Evolutionary conservation across 331 rosid genomes (phyloP).

Genomic region (Cydonia oblonga): DNA sequence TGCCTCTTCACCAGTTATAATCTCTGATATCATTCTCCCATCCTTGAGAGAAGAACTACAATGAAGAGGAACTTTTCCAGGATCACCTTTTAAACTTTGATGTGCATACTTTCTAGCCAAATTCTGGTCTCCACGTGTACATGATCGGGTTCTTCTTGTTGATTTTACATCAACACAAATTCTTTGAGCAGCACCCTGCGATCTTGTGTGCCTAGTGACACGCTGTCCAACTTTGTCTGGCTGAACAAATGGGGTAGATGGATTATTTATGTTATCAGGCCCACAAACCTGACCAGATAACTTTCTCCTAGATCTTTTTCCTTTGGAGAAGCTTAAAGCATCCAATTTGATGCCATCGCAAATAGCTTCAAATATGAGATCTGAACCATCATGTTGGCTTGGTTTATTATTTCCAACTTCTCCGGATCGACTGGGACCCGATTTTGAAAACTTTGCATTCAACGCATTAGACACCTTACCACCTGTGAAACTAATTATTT

Average conservation of each 20-base stretch:
- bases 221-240: conserved; percentile 22
- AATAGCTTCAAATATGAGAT: conserved; percentile 19
- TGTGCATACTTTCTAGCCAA: conserved; percentile 7
- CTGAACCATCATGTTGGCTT: conserved; percentile 18
- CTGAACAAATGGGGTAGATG: conserved; percentile 17
- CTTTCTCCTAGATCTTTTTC: conserved; percentile 49
- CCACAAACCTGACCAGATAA: conserved; percentile 23
- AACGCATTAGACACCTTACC: conserved; percentile 13
- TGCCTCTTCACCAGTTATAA: neutral
- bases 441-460: conserved; percentile 23
- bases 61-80: conserved; percentile 10
- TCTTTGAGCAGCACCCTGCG: conserved; percentile 1
- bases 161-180: conserved; percentile 14
- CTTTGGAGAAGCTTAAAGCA: conserved; percentile 25
- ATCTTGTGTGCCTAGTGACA: conserved; percentile 28
- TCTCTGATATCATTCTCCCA: conserved; percentile 10
- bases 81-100: neutral
- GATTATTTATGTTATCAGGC: conserved; percentile 25
- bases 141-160: conserved; percentile 15
- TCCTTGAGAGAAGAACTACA: conserved; percentile 1
- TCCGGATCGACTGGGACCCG: conserved; percentile 13
- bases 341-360: conserved; percentile 10
- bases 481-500: conserved; percentile 13
- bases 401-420: conserved; percentile 13
- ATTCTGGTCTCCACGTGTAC: neutral